Conservation (phyloP, 2,329 filamentous ascomycete genomes). For the Achaetomium macrosporum region DNA sequence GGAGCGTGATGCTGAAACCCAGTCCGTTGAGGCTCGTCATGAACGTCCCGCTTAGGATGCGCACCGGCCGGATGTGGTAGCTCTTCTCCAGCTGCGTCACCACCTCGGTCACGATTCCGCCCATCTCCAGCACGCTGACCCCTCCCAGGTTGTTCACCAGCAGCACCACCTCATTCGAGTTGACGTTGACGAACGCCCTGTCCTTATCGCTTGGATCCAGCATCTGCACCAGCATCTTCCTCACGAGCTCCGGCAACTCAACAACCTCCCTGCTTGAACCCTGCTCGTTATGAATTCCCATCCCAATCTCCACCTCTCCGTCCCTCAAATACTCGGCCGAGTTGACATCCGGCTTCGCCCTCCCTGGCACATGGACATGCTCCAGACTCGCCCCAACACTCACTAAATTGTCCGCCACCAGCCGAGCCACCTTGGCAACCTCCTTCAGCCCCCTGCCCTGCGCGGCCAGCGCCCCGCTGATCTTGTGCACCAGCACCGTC, state of each 20-base stretch:
- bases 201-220: constrained; percentile 61
- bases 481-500: constrained; percentile 86
- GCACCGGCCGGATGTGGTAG: constrained; percentile 56
- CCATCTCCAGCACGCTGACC: constrained; percentile 65
- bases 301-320: constrained; percentile 60
- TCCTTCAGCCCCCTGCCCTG: constrained; percentile 62
- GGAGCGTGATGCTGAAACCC: constrained; percentile 66
- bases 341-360: constrained; percentile 40
- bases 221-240: constrained; percentile 64
- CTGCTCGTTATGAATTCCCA: constrained; percentile 73
- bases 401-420: constrained; percentile 70
- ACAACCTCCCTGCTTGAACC: constrained; percentile 49
- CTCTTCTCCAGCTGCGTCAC: constrained; percentile 52
- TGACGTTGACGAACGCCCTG: constrained; percentile 62
- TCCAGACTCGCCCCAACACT: constrained; percentile 80
- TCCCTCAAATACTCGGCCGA: constrained; percentile 43
- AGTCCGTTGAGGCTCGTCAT: constrained; percentile 75
- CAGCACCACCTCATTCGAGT: constrained; percentile 59
- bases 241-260: constrained; percentile 50
- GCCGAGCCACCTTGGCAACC: constrained; percentile 64
- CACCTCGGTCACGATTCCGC: constrained; percentile 65
- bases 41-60: constrained; percentile 63
- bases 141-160: constrained; percentile 73
- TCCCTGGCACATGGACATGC: constrained; percentile 89
- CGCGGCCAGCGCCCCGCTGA: constrained; percentile 76